Evolutionary conservation across 164 flowering plant species (phyloP).

Genomic region (Stephania cephalantha): DNA sequence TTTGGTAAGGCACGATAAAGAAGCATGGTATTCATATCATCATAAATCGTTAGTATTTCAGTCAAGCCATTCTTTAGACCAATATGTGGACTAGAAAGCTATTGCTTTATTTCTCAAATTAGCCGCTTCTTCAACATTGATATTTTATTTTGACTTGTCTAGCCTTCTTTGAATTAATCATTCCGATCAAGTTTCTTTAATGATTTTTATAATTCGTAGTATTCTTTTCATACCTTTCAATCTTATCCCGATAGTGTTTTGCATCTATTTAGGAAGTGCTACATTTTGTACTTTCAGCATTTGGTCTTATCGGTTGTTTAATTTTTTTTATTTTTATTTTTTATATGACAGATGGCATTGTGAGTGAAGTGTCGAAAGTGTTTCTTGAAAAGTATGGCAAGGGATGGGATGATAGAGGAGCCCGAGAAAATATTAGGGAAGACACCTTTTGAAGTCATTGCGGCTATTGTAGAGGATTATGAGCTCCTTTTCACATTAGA

Average conservation of each 20-base stretch:
- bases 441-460: constrained; percentile 42
- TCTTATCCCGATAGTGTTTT: too few relatives aligned
- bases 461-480: constrained; percentile 66
- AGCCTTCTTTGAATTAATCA: background rate
- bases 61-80: background rate
- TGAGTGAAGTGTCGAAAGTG: constrained; percentile 51
- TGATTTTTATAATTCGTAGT: too few relatives aligned
- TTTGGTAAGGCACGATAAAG: too few relatives aligned
- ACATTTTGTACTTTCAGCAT: background rate
- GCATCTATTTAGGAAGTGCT: background rate
- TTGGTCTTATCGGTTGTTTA: background rate
- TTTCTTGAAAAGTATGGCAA: constrained; percentile 67
- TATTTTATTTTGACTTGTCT: background rate
- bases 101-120: background rate
- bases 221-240: too few relatives aligned
- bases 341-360: constrained; percentile 56
- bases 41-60: background rate
- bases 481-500: constrained; percentile 54
- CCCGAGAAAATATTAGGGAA: constrained; percentile 41
- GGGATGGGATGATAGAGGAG: constrained; percentile 74
- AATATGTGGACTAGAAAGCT: background rate
- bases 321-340: background rate
- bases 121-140: background rate
- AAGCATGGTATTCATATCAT: too few relatives aligned
- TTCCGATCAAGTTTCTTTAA: background rate